A percentile compares a stretch with the other conserved stretches of the same genome.
Conservation (phyloP, 345 rosid genomes). For the Gynandropsis gynandra region DNA sequence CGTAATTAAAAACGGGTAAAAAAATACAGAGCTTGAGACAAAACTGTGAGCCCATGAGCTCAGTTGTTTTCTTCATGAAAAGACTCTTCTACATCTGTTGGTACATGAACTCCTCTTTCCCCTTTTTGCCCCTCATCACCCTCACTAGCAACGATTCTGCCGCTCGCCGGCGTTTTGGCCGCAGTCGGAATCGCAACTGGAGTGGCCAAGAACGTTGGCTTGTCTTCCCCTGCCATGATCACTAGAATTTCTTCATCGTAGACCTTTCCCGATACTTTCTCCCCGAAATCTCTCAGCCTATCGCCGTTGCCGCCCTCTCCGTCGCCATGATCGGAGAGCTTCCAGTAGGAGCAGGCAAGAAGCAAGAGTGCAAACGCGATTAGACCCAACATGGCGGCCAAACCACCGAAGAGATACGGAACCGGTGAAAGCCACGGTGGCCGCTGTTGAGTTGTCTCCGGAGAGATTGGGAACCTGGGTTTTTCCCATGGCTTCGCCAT, state of each 20-base stretch:
- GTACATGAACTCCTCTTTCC: not conserved
- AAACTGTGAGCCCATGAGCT: conserved; percentile 12
- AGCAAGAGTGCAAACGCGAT: conserved; percentile 67
- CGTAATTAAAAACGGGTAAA: conserved; percentile 4
- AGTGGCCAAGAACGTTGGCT: conserved; percentile 66
- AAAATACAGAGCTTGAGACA: conserved; percentile 15
- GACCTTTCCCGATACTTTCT: conserved; percentile 20
- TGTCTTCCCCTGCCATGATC: conserved; percentile 66
- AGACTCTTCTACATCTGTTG: not conserved
- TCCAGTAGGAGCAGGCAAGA: conserved; percentile 76
- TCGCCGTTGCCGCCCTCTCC: conserved; percentile 25
- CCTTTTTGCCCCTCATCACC: conserved; percentile 14
- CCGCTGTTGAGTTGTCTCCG: conserved; percentile 21
- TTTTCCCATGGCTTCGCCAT: conserved; percentile 8
- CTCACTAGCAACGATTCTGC: not conserved
- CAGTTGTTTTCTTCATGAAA: conserved; percentile 10
- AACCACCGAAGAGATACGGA: conserved; percentile 68
- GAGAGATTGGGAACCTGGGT: conserved; percentile 9
- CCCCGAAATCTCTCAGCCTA: conserved; percentile 28
- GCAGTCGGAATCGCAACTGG: conserved; percentile 27
- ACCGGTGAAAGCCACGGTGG: conserved; percentile 74
- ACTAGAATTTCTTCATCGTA: conserved; percentile 62
- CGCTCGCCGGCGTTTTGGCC: conserved; percentile 13
- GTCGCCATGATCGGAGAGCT: conserved; percentile 32
- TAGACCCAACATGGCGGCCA: conserved; percentile 71